Conservation (phyloP, 805 yeast species). For the Saccharomycopsis olivae region DNA sequence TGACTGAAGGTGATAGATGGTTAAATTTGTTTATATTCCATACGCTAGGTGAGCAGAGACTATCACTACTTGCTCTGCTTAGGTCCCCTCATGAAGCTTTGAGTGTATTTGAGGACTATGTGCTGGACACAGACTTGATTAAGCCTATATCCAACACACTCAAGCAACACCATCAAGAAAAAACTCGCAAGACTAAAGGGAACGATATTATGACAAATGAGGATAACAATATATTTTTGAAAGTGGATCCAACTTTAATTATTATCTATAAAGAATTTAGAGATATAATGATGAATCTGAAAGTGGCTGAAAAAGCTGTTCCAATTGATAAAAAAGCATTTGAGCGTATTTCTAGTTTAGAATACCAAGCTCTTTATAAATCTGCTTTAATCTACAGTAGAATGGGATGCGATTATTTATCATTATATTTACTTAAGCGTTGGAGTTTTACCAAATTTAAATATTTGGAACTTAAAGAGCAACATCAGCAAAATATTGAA, state of each 20-base stretch:
- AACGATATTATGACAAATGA: background rate
- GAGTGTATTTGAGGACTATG: background rate
- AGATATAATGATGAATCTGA: background rate
- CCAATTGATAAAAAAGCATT: background rate
- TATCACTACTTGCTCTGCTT: constrained; percentile 56
- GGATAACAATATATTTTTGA: constrained; percentile 35
- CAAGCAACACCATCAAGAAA: background rate
- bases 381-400: constrained; percentile 60
- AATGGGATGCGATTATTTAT: constrained; percentile 86
- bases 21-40: constrained; percentile 70
- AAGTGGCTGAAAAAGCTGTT: background rate
- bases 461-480: background rate
- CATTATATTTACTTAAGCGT: constrained; percentile 46
- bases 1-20: constrained; percentile 68
- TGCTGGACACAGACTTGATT: background rate
- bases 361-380: constrained; percentile 50
- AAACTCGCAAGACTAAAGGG: background rate
- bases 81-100: constrained; percentile 34
- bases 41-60: constrained; percentile 39
- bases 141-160: background rate
- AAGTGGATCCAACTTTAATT: constrained; percentile 76
- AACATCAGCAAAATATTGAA: background rate
- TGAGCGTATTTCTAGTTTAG: constrained; percentile 32
- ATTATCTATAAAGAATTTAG: constrained; percentile 55
- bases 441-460: constrained; percentile 46